Percentiles rank a stretch among this genome's conserved stretches.
Conservation (phyloP, 2,329 filamentous ascomycete species). For the Boeremia exigua region DNA sequence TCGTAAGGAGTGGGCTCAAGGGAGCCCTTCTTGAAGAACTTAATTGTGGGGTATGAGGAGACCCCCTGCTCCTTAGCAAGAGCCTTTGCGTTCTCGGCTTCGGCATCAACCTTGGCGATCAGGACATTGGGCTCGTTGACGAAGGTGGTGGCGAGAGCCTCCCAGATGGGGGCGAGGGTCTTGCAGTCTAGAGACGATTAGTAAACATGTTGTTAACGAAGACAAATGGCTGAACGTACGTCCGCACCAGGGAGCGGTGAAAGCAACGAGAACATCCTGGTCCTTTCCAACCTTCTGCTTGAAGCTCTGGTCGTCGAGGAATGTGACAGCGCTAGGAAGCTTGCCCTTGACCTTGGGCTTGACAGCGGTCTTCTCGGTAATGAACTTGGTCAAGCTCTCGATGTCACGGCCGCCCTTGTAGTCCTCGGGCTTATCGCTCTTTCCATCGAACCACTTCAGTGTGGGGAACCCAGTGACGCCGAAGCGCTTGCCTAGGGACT, state of each 20-base stretch:
- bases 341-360: conserved; percentile 78
- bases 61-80: conserved; percentile 78
- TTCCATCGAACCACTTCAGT: conserved; percentile 96
- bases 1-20: conserved; percentile 74
- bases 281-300: conserved; percentile 78
- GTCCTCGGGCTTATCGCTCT: conserved; percentile 82
- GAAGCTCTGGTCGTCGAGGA: conserved; percentile 82
- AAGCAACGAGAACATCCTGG: conserved; percentile 91
- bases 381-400: conserved; percentile 80
- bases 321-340: conserved; percentile 75
- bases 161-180: conserved; percentile 86
- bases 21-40: conserved; percentile 91
- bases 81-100: conserved; percentile 82
- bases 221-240: conserved; percentile 67
- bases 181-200: conserved; percentile 80
- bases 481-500: conserved; percentile 81
- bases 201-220: background rate
- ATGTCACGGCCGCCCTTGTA: conserved; percentile 88
- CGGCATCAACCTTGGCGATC: conserved; percentile 94
- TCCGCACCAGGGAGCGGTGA: conserved; percentile 98
- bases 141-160: conserved; percentile 83
- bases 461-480: conserved; percentile 95
- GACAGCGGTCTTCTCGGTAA: conserved; percentile 84
- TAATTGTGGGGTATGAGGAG: conserved; percentile 92
- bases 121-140: conserved; percentile 77